Base-by-base conservation (phyloP, 805 yeast genomes). In the Ogataea dorogensis region DNA sequence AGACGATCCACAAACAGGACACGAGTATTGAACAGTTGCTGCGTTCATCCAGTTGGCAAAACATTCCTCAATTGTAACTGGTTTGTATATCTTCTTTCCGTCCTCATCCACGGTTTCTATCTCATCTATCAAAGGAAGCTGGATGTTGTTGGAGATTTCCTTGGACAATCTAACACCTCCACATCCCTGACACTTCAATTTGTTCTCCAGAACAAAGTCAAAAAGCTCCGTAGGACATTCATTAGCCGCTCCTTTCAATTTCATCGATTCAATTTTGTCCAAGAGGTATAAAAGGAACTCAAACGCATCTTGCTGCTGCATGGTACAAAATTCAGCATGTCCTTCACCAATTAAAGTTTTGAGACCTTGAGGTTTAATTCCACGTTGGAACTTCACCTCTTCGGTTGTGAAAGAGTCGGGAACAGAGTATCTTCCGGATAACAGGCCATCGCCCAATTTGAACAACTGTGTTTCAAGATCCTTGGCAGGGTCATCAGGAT, bases 271-370 rank as follows among this genome's bases (percentile, higher is more conserved):
- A 17, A 88, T 58, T 44, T 75, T 71, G 38, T 81, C 83, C 18
- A 80, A 53, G 7, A 91, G 59, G 54, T 79, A 83, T 5, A 76
- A 61, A 61, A 88, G 73, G 54, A 88, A 93, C 58, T 93, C 98
- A 66, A 80, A 84, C 0, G 98, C 93, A 65, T 93, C 99, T 59
- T 93, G 98, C 56, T 93, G 99, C 49, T 79, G 77, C 71, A 81
- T 85, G 0, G 95, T 80, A 28, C 80, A 70, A 50, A 93, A 93
- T 53, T 93, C 98, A 12, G 69, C 68, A 58, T 93, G 94, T 23
- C 77, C 76, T 33, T 73, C 72, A 3, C 96, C 96, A 34, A 93
- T 68, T 17, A 87, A 64, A 7, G 75, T 65, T 57, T 91, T 91
- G 61, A 93, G 80, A 31, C 82, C 70, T 1, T 75, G 66, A 0